phyloP scores from a whole-genome alignment of 371 early-diverging fungal genomes.

The Syncephalastrum sp. region DNA sequence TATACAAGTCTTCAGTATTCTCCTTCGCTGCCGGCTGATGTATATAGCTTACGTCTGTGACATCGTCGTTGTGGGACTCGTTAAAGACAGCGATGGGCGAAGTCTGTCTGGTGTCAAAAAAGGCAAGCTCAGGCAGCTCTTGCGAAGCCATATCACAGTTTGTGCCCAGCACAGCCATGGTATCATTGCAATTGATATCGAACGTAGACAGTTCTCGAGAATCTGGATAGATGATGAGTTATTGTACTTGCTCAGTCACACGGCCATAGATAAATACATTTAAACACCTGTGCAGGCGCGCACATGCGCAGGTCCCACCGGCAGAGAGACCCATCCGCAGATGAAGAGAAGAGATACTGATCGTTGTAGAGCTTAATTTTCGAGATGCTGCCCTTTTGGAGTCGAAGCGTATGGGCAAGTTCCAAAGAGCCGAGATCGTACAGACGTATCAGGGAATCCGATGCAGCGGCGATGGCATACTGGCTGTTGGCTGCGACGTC shows the following conservation, averaged over 20 bases:
- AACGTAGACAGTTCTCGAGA: slow-evolving; percentile 63
- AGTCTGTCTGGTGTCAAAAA: slow-evolving; percentile 67
- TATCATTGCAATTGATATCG: slow-evolving; percentile 64
- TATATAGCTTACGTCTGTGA: slow-evolving; percentile 58
- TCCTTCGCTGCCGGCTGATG: too few species aligned
- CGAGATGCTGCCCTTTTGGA: slow-evolving; percentile 60
- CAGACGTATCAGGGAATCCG: slow-evolving; percentile 63
- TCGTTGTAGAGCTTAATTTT: slow-evolving; percentile 62
- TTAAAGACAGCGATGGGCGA: slow-evolving; percentile 55
- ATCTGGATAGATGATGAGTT: slow-evolving; percentile 21
- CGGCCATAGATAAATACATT: slow-evolving; percentile 44
- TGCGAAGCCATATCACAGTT: slow-evolving; percentile 41
- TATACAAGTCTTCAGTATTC: slow-evolving; percentile 22
- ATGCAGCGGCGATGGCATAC: slow-evolving; percentile 67
- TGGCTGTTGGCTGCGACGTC: slow-evolving; percentile 58
- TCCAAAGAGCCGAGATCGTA: slow-evolving; percentile 61
- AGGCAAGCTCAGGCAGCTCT: slow-evolving; percentile 61
- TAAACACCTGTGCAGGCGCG: slow-evolving; percentile 54
- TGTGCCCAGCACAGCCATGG: slow-evolving; percentile 72
- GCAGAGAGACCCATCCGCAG: slow-evolving; percentile 59
- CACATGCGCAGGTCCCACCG: slow-evolving; percentile 72
- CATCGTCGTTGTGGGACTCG: slow-evolving; percentile 89
- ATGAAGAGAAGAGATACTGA: slow-evolving; percentile 61
- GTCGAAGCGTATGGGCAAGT: slow-evolving; percentile 36
- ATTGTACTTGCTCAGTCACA: neutral